These are phyloP conservation scores for Flaveria robusta DNA, from an alignment of 129 eudicot genomes.

Conservation along the genomic window DNA sequence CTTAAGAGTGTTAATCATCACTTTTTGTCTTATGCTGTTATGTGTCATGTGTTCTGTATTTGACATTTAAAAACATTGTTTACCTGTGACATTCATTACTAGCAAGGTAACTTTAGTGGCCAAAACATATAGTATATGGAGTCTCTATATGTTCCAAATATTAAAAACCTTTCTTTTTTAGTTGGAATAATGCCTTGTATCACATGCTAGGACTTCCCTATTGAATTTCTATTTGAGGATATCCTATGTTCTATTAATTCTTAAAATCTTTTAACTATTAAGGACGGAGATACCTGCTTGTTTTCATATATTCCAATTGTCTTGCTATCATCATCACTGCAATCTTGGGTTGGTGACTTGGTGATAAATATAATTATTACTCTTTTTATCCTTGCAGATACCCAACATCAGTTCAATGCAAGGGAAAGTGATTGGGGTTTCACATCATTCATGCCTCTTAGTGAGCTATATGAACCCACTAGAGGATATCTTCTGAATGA, in stretches of 20 bases:
- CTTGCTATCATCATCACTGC: slow-evolving; percentile 23
- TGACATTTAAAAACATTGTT: neutral
- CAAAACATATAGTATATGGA: neutral
- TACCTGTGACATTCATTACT: no score
- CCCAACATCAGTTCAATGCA: slow-evolving; percentile 85
- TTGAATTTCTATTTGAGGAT: neutral
- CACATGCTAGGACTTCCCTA: neutral
- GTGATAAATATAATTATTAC: slow-evolving; percentile 24
- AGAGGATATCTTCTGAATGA: slow-evolving; percentile 82
- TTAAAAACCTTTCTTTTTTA: neutral
- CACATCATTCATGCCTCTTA: slow-evolving; percentile 92
- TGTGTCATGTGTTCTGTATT: neutral
- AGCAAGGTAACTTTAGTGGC: neutral
- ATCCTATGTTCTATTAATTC: neutral
- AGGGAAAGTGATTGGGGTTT: slow-evolving; percentile 99
- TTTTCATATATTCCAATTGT: slow-evolving; percentile 2
- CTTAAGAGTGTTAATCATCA: neutral
- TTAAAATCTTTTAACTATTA: neutral
- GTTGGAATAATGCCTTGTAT: neutral
- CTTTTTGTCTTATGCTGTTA: neutral
- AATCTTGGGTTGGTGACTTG: slow-evolving; percentile 7
- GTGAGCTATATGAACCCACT: slow-evolving; percentile 79
- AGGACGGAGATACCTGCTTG: neutral
- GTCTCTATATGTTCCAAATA: neutral
- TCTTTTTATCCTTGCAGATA: slow-evolving; percentile 52